phyloP scores from a whole-genome alignment of 352 stramenopile species.

The Globisporangium uncinulatum region DNA sequence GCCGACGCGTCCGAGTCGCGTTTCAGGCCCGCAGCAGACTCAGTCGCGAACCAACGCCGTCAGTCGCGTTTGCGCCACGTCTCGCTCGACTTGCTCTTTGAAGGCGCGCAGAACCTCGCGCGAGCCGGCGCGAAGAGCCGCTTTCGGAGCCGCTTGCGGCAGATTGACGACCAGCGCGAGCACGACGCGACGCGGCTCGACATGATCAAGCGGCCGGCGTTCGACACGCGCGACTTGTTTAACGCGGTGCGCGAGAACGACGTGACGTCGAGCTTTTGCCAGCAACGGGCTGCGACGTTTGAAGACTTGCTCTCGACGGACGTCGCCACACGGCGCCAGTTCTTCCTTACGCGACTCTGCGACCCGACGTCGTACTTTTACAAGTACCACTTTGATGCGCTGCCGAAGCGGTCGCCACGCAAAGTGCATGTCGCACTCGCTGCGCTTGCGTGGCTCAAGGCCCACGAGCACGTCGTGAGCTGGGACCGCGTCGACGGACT shows the following conservation, averaged over 20 bases:
- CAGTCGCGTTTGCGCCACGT: constrained; percentile 51
- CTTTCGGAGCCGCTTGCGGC: constrained; percentile 64
- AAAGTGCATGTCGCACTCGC: constrained; percentile 53
- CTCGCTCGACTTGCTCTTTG: constrained; percentile 65
- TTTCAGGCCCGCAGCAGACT: constrained; percentile 1
- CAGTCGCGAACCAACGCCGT: neutral
- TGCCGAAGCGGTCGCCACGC: constrained; percentile 58
- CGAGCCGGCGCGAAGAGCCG: constrained; percentile 65
- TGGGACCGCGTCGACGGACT: constrained; percentile 81
- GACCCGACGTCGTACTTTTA: constrained; percentile 89
- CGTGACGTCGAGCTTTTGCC: constrained; percentile 73
- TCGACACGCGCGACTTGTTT: constrained; percentile 69
- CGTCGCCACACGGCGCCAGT: constrained; percentile 57
- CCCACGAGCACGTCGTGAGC: constrained; percentile 82
- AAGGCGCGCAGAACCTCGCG: constrained; percentile 64
- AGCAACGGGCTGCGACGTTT: constrained; percentile 65
- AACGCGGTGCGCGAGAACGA: constrained; percentile 81
- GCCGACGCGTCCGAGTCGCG: neutral
- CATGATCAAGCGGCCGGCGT: constrained; percentile 56
- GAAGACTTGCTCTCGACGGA: constrained; percentile 74
- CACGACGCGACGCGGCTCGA: constrained; percentile 53
- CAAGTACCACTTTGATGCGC: constrained; percentile 84
- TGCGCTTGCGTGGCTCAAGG: constrained; percentile 67
- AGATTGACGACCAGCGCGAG: constrained; percentile 32
- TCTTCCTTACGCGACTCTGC: constrained; percentile 77